phyloP scores from a whole-genome alignment of 2,329 filamentous ascomycete species.

The Talaromyces sp. region DNA sequence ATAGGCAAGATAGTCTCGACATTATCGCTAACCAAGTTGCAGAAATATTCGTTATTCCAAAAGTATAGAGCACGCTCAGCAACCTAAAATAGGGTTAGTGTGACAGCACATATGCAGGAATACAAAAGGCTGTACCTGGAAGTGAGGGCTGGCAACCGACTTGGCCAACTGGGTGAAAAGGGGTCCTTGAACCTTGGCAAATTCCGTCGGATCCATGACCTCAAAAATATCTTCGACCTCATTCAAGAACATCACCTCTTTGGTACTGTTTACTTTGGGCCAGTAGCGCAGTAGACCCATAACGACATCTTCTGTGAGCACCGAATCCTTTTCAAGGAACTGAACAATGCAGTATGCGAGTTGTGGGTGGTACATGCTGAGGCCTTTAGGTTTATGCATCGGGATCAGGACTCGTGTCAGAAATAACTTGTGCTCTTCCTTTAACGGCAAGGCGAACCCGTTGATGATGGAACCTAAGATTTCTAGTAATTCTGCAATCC shows the following conservation, averaged over 20 bases:
- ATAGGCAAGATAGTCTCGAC: conserved; percentile 97
- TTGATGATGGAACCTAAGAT: conserved; percentile 99
- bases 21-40: conserved; percentile 97
- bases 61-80: conserved; percentile 97
- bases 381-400: conserved; percentile 94
- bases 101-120: neutral
- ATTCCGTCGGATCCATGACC: conserved; percentile 98
- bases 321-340: conserved; percentile 96
- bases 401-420: conserved; percentile 88
- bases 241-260: conserved; percentile 99
- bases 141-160: conserved; percentile 96
- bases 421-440: conserved; percentile 98
- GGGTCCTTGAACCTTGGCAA: conserved; percentile 96
- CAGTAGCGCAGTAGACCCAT: conserved; percentile 92
- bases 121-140: conserved; percentile 59
- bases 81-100: conserved; percentile 51
- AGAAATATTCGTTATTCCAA: conserved; percentile 99
- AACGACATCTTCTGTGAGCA: conserved; percentile 95
- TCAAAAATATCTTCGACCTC: conserved; percentile 99
- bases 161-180: conserved; percentile 96
- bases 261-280: conserved; percentile 99
- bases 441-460: conserved; percentile 90
- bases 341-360: conserved; percentile 98
- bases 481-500: conserved; percentile 92
- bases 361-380: conserved; percentile 99